phyloP scores from a whole-genome alignment of 2,329 filamentous ascomycete species.

The Hysterium pulicare region DNA sequence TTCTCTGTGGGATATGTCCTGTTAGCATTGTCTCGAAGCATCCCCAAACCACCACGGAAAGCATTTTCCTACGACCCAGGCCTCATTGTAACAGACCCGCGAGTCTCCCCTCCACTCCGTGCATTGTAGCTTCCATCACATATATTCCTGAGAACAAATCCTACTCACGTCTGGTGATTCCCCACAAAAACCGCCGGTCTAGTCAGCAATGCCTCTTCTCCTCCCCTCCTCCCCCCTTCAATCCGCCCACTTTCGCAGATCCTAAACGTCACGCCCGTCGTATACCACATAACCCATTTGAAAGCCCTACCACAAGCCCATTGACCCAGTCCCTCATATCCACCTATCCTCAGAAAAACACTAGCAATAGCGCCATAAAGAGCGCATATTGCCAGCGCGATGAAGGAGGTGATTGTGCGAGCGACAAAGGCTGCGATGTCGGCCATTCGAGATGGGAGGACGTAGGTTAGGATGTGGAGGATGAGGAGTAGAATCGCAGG shows the following conservation, averaged over 20 bases:
- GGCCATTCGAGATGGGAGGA: constrained; percentile 26
- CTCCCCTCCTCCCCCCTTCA: constrained; percentile 26
- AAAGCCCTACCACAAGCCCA: constrained; percentile 80
- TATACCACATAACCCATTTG: constrained; percentile 70
- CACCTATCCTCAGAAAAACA: constrained; percentile 65
- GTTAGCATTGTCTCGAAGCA: no score
- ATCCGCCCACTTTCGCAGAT: constrained; percentile 49
- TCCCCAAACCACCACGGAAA: not conserved
- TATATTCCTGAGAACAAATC: not conserved
- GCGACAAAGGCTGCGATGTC: constrained; percentile 59
- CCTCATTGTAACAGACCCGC: not conserved
- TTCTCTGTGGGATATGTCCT: constrained; percentile 54
- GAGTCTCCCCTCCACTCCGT: not conserved
- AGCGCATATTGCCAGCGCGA: constrained; percentile 46
- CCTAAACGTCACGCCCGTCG: constrained; percentile 74
- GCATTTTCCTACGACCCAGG: not conserved
- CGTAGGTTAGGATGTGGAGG: constrained; percentile 24
- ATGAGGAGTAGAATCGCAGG: constrained; percentile 25
- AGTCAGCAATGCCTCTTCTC: constrained; percentile 29
- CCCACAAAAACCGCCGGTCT: constrained; percentile 87
- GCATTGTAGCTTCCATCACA: no score
- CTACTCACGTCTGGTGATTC: constrained; percentile 77
- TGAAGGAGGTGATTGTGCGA: constrained; percentile 51
- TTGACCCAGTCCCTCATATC: constrained; percentile 74
- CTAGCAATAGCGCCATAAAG: constrained; percentile 74